phyloP scores from a whole-genome alignment of 1,284 basidiomycete genomes.

The Sporisorium graminicola region DNA sequence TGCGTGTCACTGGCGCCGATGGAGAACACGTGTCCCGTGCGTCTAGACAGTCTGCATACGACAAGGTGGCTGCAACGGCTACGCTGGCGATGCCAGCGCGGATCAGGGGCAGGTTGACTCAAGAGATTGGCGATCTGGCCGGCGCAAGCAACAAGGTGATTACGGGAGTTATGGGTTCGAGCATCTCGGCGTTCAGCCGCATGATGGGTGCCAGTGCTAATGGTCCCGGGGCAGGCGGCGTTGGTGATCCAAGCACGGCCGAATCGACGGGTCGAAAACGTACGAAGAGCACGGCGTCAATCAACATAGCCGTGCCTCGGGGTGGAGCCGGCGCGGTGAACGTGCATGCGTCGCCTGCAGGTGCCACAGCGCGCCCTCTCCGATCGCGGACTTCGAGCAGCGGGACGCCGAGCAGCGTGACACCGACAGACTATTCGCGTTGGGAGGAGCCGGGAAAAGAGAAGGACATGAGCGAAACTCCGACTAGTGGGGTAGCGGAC shows the following conservation, averaged over 20 bases:
- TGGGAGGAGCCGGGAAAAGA: conserved; percentile 14
- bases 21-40: neutral
- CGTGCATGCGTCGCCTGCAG: neutral
- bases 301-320: neutral
- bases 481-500: neutral
- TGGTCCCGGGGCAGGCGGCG: no score
- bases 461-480: neutral
- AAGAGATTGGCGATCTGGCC: conserved; percentile 84
- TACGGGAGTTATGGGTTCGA: conserved; percentile 83
- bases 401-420: neutral
- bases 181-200: conserved; percentile 71
- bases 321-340: neutral
- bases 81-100: conserved; percentile 67
- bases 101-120: conserved; percentile 81
- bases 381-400: neutral
- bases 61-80: neutral
- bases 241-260: neutral
- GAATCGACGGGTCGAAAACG: neutral
- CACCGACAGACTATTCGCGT: conserved; percentile 11
- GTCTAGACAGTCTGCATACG: conserved; percentile 21
- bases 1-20: neutral
- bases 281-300: conserved; percentile 12
- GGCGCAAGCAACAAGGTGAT: conserved; percentile 39
- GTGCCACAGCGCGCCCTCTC: neutral
- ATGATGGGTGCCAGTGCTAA: conserved; percentile 37